Percentiles rank a stretch among this genome's conserved stretches.
Evolutionary conservation across 305 asterid genomes (phyloP).

Genomic region (Solanum hybrid): DNA sequence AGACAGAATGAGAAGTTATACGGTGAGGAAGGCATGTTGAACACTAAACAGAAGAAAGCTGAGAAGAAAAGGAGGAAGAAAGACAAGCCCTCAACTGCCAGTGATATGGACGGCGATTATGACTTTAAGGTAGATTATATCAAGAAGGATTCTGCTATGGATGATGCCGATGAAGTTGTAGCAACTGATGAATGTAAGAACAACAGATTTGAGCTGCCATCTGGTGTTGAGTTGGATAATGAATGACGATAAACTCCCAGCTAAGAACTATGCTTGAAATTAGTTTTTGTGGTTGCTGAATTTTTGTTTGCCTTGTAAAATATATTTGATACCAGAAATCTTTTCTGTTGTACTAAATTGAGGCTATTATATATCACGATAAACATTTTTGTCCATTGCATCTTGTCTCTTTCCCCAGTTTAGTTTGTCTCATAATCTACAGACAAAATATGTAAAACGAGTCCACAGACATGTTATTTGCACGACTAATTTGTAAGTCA

Average conservation of each 20-base stretch:
- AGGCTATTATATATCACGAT: background rate
- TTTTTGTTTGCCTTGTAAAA: background rate
- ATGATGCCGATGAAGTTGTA: slow-evolving; percentile 22
- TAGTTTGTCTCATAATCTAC: background rate
- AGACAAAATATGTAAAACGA: background rate
- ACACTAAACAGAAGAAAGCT: slow-evolving; percentile 60
- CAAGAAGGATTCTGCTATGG: slow-evolving; percentile 36
- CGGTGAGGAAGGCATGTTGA: slow-evolving; percentile 71
- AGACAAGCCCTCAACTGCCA: slow-evolving; percentile 24
- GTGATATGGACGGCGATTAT: slow-evolving; percentile 55
- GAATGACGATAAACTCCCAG: slow-evolving; percentile 12
- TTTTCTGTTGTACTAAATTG: background rate
- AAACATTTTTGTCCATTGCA: background rate
- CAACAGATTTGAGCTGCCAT: slow-evolving; percentile 49
- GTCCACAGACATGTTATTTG: background rate
- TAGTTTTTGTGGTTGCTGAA: background rate
- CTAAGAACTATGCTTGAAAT: background rate
- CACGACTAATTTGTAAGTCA: background rate
- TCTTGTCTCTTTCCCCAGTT: background rate
- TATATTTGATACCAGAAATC: background rate
- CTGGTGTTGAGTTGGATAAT: slow-evolving; percentile 49
- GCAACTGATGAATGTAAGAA: slow-evolving; percentile 4
- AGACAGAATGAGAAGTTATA: slow-evolving; percentile 78
- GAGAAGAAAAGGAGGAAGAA: slow-evolving; percentile 58
- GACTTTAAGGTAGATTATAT: slow-evolving; percentile 73